phyloP scores from a whole-genome alignment of 2,329 filamentous ascomycete species.

The Byssothecium circinans region DNA sequence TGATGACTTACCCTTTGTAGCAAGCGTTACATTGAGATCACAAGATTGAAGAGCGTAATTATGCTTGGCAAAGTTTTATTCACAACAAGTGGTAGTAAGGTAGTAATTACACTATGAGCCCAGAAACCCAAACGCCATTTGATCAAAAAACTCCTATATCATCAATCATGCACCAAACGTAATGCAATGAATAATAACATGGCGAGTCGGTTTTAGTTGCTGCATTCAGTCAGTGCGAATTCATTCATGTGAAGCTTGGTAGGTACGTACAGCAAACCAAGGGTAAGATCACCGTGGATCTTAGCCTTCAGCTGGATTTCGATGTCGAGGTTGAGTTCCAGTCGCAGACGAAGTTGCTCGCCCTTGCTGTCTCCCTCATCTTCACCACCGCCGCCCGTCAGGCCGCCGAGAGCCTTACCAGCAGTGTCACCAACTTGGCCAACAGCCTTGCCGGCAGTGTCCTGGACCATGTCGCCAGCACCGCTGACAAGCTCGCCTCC shows the following conservation, averaged over 20 bases:
- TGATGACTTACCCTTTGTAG: too few relatives aligned
- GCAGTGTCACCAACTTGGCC: constrained; percentile 47
- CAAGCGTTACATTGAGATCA: too few relatives aligned
- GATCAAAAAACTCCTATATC: constrained; percentile 14
- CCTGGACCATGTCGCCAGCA: constrained; percentile 59
- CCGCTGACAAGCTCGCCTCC: constrained; percentile 57
- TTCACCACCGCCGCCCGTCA: constrained; percentile 49
- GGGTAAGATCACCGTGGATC: constrained; percentile 65
- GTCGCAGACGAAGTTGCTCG: constrained; percentile 57
- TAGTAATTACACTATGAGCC: constrained; percentile 28
- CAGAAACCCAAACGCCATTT: constrained; percentile 28
- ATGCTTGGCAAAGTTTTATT: constrained; percentile 5
- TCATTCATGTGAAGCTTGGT: background rate
- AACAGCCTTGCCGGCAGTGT: constrained; percentile 58
- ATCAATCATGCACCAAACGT: constrained; percentile 13
- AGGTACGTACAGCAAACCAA: constrained; percentile 54
- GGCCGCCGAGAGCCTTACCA: constrained; percentile 51
- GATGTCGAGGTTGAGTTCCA: constrained; percentile 65
- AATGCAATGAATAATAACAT: background rate
- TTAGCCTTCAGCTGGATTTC: constrained; percentile 67
- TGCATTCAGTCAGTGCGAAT: constrained; percentile 23
- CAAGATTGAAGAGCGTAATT: too few relatives aligned
- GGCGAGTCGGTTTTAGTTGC: constrained; percentile 27
- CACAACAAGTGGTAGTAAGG: constrained; percentile 11
- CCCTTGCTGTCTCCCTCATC: constrained; percentile 41